Percentiles rank a stretch among this genome's conserved stretches.
phyloP scores from a whole-genome alignment of 2,329 filamentous ascomycete genomes.

The Penicillium concentricum region DNA sequence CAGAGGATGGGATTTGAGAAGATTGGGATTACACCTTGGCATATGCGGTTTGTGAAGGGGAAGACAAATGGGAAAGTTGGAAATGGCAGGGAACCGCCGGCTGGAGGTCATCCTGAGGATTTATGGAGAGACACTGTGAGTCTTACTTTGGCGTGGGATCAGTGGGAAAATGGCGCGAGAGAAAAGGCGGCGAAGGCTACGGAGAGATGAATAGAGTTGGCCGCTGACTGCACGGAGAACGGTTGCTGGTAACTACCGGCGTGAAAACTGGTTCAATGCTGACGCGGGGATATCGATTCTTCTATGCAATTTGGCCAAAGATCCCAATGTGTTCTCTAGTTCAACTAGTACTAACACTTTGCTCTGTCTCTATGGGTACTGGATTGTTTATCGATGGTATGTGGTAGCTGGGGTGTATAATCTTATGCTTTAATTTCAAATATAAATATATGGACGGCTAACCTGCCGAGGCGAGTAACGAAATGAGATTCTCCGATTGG shows the following conservation, averaged over 20 bases:
- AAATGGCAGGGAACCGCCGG: slow-evolving; percentile 13
- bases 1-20: slow-evolving; percentile 20
- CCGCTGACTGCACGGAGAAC: not conserved
- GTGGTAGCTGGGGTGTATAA: too few species aligned
- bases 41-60: slow-evolving; percentile 19
- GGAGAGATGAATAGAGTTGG: not conserved
- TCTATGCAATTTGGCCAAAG: too few species aligned
- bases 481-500: too few species aligned
- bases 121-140: slow-evolving; percentile 20
- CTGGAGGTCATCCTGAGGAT: slow-evolving; percentile 15
- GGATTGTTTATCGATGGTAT: not conserved
- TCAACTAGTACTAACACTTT: not conserved
- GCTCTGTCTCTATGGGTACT: too few species aligned
- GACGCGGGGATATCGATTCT: too few species aligned
- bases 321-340: not conserved
- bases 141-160: slow-evolving; percentile 16
- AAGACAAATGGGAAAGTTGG: slow-evolving; percentile 14
- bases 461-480: not conserved
- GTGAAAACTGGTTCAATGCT: not conserved
- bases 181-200: not conserved
- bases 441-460: not conserved
- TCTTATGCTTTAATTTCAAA: not conserved
- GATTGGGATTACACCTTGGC: slow-evolving; percentile 15
- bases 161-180: slow-evolving; percentile 9
- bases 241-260: not conserved